A percentile compares a stretch with the other conserved stretches of the same genome.
These are phyloP conservation scores for Boeremia exigua DNA, from an alignment of 2,329 filamentous ascomycete genomes.

Conservation along the genomic window DNA sequence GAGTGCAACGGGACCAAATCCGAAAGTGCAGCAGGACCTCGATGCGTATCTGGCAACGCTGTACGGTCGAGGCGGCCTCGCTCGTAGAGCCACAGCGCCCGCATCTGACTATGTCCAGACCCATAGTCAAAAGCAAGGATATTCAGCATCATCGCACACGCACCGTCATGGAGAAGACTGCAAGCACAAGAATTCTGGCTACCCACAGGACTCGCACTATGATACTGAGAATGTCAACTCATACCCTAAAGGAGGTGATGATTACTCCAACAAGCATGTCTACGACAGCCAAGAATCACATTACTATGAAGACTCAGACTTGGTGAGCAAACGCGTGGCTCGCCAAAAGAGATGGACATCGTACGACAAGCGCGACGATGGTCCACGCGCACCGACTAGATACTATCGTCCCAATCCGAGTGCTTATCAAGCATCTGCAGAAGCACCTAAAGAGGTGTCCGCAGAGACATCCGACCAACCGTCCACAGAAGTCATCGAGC, in stretches of 20 bases:
- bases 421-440: background rate
- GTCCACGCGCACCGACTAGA: background rate
- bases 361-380: conserved; percentile 11
- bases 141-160: background rate
- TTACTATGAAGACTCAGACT: background rate
- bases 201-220: conserved; percentile 5
- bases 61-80: conserved; percentile 4
- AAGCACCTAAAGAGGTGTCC: background rate
- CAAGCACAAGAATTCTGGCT: conserved; percentile 1
- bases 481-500: background rate
- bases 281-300: conserved; percentile 7
- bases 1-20: conserved; percentile 5
- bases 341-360: conserved; percentile 13
- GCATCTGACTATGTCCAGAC: background rate
- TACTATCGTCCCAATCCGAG: conserved; percentile 3
- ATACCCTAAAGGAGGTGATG: conserved; percentile 5
- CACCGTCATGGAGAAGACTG: background rate
- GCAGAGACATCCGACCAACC: background rate
- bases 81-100: background rate
- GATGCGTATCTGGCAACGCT: conserved; percentile 23
- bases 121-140: background rate
- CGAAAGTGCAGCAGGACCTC: conserved; percentile 23
- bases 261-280: conserved; percentile 5
- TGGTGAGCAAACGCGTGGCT: conserved; percentile 4
- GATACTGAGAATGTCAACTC: conserved; percentile 3